Base-by-base conservation (phyloP, 257 asterid genomes). In the Solanum chmielewskii region DNA sequence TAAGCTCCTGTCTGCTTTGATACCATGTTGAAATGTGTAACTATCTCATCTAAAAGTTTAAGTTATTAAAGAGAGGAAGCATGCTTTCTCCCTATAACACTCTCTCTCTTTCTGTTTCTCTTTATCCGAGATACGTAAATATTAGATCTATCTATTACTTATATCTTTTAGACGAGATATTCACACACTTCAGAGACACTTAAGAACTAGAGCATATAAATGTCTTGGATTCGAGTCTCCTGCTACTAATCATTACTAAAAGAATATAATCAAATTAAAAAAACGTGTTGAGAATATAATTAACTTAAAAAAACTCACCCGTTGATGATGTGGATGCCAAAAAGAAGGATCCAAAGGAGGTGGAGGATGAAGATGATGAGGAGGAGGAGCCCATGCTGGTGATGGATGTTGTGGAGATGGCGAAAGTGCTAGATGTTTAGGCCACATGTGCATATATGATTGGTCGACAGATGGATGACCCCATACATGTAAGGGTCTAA, bases 401-500 rank as follows among this genome's bases (percentile, higher is more conserved):
- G 88, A 44, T n/a, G 90, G 84, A 4, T 85, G 85, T 7, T 88
- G 90, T 2, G 94, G 90, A 21, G 91, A 90, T 0, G 92, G 91
- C 18, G 91, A 90, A 76, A 92, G 92, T 84, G 90, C 90, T 78
- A 92, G 87, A 89, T 92, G 98, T 80, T 95, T 95, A 23, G 97
- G 98, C 99, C 99, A 96, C 73, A 91, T 88, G 92, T 94, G 94
- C 92, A 92, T 87, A 84, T 91, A 18, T 64, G 99, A 91, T 89
- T 94, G 99, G 95, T 92, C 95, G 89, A 92, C 88, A 14, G 97
- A 90, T 86, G 99, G 99, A 64, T 97, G 98, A 87, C 99, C 99
- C 99, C 99, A 96, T 47, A 96, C 98, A 83, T 95, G 99, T 82
- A 96, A 90, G 83, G 98, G 98, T 91, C 97, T 92, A 89, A 89